Conservation (phyloP, 176 grass and related monocot species). For the Musa itinerans region DNA sequence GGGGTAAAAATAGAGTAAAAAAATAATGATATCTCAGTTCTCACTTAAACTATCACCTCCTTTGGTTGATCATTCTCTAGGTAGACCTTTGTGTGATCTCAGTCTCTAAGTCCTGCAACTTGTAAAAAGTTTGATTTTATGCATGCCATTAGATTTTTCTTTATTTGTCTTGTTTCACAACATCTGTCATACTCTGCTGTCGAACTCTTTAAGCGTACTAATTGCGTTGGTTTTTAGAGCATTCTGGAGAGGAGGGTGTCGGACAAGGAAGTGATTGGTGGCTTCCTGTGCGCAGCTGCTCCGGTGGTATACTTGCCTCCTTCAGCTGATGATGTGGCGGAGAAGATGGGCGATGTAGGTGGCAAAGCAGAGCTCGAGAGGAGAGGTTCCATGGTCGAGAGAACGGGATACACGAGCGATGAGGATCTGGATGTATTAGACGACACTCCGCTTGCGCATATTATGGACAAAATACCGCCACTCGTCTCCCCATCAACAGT, state of each 20-base stretch:
- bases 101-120: too few species aligned
- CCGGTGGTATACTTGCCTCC: conserved; percentile 42
- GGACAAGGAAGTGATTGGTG: conserved; percentile 33
- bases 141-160: not conserved
- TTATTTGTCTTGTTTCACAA: not conserved
- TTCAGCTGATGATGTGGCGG: conserved; percentile 27
- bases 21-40: not conserved
- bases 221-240: conserved; percentile 22
- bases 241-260: conserved; percentile 31
- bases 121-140: too few species aligned
- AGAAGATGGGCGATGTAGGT: conserved; percentile 32
- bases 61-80: too few species aligned
- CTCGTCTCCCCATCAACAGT: conserved; percentile 34
- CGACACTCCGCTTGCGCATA: conserved; percentile 38
- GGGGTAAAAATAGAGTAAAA: not conserved
- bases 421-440: conserved; percentile 63
- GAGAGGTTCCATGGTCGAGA: conserved; percentile 41
- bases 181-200: too few species aligned
- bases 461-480: conserved; percentile 41
- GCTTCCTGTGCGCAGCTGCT: conserved; percentile 48
- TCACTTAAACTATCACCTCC: too few species aligned
- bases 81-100: too few species aligned
- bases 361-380: conserved; percentile 10
- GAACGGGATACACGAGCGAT: conserved; percentile 70
- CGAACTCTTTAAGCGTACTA: too few species aligned